Conservation (phyloP, 164 flowering plant genomes). For the Houttuynia cordata region DNA sequence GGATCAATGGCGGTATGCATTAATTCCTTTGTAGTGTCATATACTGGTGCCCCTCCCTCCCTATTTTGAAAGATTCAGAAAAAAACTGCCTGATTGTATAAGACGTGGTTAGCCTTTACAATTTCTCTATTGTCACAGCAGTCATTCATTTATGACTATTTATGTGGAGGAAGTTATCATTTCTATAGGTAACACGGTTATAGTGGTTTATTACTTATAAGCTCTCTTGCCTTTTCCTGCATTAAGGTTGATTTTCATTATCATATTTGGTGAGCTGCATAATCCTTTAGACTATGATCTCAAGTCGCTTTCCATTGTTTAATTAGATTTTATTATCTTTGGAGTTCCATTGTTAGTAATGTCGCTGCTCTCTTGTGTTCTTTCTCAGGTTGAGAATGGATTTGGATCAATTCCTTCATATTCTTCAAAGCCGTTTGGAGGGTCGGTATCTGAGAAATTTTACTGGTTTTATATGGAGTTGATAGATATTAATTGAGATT, state of each 20-base stretch:
- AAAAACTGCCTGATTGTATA: neutral
- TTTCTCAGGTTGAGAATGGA: conserved; percentile 45
- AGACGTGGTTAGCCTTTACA: neutral
- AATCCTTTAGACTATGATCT: too few species aligned
- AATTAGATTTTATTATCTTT: neutral
- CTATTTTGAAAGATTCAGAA: neutral
- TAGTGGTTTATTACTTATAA: neutral
- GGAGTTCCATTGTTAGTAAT: neutral
- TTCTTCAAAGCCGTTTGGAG: conserved; percentile 58
- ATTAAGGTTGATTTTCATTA: too few species aligned
- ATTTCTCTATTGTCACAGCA: neutral
- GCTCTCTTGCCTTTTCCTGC: too few species aligned
- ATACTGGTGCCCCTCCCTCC: neutral
- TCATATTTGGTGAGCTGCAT: too few species aligned
- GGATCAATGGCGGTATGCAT: conserved; percentile 60
- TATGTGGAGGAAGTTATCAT: neutral
- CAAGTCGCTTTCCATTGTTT: too few species aligned
- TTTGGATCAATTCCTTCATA: conserved; percentile 65
- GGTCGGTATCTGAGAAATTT: conserved; percentile 31
- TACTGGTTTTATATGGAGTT: neutral
- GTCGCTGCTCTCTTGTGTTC: neutral
- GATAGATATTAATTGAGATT: neutral
- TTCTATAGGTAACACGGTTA: neutral
- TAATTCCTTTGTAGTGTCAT: neutral
- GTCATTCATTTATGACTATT: neutral